Evolutionary conservation across 2,329 filamentous ascomycete genomes (phyloP), one percentile per base, ranked within the genome.

Genomic region (Cladobotryum protrusum): DNA sequence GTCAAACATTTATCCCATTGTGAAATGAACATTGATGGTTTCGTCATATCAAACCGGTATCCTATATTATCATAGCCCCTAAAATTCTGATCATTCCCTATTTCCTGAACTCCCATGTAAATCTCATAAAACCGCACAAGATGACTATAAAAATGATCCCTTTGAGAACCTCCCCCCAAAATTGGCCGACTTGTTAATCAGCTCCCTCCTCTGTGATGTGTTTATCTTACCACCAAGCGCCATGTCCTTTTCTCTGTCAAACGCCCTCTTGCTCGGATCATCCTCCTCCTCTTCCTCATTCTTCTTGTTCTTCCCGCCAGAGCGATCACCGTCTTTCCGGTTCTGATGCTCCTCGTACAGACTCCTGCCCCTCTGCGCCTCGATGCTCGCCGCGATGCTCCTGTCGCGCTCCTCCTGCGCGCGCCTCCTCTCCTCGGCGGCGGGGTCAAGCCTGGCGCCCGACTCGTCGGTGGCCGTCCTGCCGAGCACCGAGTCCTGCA

Each of bases 171-270:
- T 77, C 1, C 85, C 85, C 3, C 86, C 84, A 69, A 96, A 96
- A 60, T 90, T 86, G 14, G 83, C 81, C 4, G 89, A 87, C 63
- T 86, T 86, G 57, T 81, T 86, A 52, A 96, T 66, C 72, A 97
- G 73, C 58, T 96, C 87, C 59, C 81, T 81, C 58, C 85, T 81
- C 72, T 96, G 84, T 34, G 83, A 77, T 56, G 83, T 74, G 20
- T 83, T 86, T 47, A 96, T 82, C 60, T 81, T 82, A 15, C 82
- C 81, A 8, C 85, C 85, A 2, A 88, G 71, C 36, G 82, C 86
- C 82, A 97, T 96, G 66, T 97, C 93, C 72, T 96, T 97, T 67
- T 96, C 89, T 55, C 83, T 79, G 70, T 96, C 89, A 68, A 97
- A 97, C 0, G 82, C 86, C 53, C 92, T 77, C 68, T 87, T 86